Base-by-base conservation (phyloP, 306 rosid genomes). In the Vigna reflexopilosa region DNA sequence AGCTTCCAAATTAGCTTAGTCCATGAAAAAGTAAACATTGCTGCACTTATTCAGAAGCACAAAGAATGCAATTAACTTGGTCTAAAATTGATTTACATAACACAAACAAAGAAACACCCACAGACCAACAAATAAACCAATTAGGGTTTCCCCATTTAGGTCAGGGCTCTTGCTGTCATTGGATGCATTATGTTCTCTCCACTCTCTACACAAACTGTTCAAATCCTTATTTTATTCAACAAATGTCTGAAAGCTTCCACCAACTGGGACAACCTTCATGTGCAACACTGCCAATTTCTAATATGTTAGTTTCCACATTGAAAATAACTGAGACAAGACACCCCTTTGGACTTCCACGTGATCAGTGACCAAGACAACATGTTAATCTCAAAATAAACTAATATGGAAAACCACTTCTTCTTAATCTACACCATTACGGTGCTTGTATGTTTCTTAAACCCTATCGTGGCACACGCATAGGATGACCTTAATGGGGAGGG, bases 241-340 rank as follows among this genome's bases (percentile, higher is more conserved):
- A 79, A 22, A 63, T 72, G 88, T 87, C 84, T 84, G 56, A 50
- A 50, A 85, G 86, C 40, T 45, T 79, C 76, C 75, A 74, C 17
- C 44, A 73, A 67, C 42, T 50, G 68, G 22, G 76, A 84, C 88
- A 79, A 81, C 54, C 81, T 40, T 85, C 91, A 87, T 73, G 88
- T 88, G 96, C 89, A 54, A 26, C 34, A 48, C 83, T 85, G 82
- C 77, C 76, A 77, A 83, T 81, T 30, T 78, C 82, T 77, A 50
- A 85, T 71, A 84, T 76, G 10, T 72, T 78, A 34, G 44, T 72
- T 59, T 80, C 66, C 44, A 22, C 81, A 75, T 52, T 72, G 24
- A 49, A n/a, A 62, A 62, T 51, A 71, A 34, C 42, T 57, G 8
- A 73, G 68, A 84, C 75, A 66, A 72, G 86, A 85, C 87, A 75